Evolutionary conservation across 2,329 filamentous ascomycete species (phyloP).

Genomic region (Neofusicoccum sp.): DNA sequence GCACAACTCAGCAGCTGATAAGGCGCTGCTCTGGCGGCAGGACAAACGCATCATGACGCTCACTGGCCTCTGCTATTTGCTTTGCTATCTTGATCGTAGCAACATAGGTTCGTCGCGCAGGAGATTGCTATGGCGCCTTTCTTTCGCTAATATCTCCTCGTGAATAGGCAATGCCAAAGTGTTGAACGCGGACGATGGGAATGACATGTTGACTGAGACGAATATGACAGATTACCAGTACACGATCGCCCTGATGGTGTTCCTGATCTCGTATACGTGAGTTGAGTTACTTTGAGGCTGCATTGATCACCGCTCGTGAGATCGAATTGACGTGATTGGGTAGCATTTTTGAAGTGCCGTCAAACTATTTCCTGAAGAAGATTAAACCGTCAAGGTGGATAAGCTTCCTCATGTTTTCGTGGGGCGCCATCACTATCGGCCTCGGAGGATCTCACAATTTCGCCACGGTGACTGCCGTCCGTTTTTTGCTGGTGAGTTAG

Average conservation of each 20-base stretch:
- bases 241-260: slow-evolving; percentile 33
- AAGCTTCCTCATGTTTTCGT: slow-evolving; percentile 48
- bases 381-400: slow-evolving; percentile 50
- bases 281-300: neutral
- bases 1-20: slow-evolving; percentile 14
- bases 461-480: slow-evolving; percentile 43
- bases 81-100: slow-evolving; percentile 68
- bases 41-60: slow-evolving; percentile 66
- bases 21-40: slow-evolving; percentile 40
- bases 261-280: slow-evolving; percentile 33
- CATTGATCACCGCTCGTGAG: neutral
- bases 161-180: slow-evolving; percentile 58
- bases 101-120: slow-evolving; percentile 43
- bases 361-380: slow-evolving; percentile 63
- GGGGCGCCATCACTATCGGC: slow-evolving; percentile 51
- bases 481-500: slow-evolving; percentile 42
- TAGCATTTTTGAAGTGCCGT: slow-evolving; percentile 52
- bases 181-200: slow-evolving; percentile 60
- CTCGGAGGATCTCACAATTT: slow-evolving; percentile 49
- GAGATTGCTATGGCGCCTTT: slow-evolving; percentile 42
- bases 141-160: neutral
- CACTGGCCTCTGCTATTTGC: slow-evolving; percentile 65
- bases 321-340: neutral
- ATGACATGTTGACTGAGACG: slow-evolving; percentile 66
- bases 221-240: slow-evolving; percentile 63